Percentiles rank a stretch among this genome's conserved stretches.
phyloP scores from a whole-genome alignment of 192 early-diverging fungal genomes.

The Gorgonomyces haynaldii region DNA sequence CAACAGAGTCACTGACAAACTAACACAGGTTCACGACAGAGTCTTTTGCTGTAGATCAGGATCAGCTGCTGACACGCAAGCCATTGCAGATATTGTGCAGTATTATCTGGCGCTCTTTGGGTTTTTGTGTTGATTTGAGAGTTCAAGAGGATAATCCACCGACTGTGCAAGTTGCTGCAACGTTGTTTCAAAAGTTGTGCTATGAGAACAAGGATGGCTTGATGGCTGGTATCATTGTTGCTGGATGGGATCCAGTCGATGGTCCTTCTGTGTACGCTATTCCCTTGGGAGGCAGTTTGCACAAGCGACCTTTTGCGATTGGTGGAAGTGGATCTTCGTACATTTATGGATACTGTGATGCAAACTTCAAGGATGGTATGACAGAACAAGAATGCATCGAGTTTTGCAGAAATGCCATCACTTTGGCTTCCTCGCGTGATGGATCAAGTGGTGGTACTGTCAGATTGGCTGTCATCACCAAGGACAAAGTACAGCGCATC shows the following conservation, averaged over 20 bases:
- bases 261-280: slow-evolving; percentile 83
- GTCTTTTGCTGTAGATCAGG: slow-evolving; percentile 99
- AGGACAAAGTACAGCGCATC: slow-evolving; percentile 76
- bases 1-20: slow-evolving; percentile 96
- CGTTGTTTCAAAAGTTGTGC: slow-evolving; percentile 86
- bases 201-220: slow-evolving; percentile 88
- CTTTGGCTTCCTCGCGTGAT: slow-evolving; percentile 91
- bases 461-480: slow-evolving; percentile 83
- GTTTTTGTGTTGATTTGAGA: slow-evolving; percentile 41
- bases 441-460: slow-evolving; percentile 95
- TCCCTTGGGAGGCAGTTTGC: slow-evolving; percentile 85
- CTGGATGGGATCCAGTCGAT: slow-evolving; percentile 87
- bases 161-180: slow-evolving; percentile 73
- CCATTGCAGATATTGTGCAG: slow-evolving; percentile 92
- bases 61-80: slow-evolving; percentile 96
- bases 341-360: slow-evolving; percentile 98
- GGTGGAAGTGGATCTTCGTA: slow-evolving; percentile 92
- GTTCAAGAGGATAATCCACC: slow-evolving; percentile 76
- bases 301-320: slow-evolving; percentile 84
- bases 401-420: slow-evolving; percentile 90
- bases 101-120: slow-evolving; percentile 90
- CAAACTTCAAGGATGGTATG: slow-evolving; percentile 70
- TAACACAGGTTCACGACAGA: slow-evolving; percentile 86
- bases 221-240: slow-evolving; percentile 90
- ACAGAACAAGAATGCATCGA: slow-evolving; percentile 71